A percentile compares a stretch with the other conserved stretches of the same genome.
These are phyloP conservation scores for Tagetes patula DNA, from an alignment of 129 eudicot genomes.

Conservation along the genomic window DNA sequence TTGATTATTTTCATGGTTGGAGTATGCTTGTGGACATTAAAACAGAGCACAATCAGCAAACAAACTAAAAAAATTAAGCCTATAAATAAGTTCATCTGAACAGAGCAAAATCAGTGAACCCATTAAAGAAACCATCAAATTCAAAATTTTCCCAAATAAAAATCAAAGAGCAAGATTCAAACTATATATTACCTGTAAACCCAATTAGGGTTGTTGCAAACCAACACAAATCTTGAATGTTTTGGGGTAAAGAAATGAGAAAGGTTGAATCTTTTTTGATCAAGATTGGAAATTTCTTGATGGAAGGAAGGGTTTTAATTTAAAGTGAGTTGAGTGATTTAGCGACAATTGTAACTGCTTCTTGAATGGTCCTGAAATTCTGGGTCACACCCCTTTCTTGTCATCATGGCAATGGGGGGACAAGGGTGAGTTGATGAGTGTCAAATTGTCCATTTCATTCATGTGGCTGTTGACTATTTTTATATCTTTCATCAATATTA, in stretches of 20 bases:
- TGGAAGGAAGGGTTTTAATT: no score
- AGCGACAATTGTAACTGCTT: constrained; percentile 22
- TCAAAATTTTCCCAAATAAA: constrained; percentile 8
- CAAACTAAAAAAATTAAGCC: constrained; percentile 14
- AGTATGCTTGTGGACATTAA: constrained; percentile 13
- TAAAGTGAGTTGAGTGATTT: no score
- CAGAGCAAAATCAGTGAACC: constrained; percentile 7
- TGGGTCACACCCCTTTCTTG: constrained; percentile 35
- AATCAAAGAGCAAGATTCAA: background rate
- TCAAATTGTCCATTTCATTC: constrained; percentile 27
- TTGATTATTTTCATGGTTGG: constrained; percentile 3
- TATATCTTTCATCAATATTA: background rate
- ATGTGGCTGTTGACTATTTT: constrained; percentile 23
- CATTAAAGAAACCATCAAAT: constrained; percentile 21
- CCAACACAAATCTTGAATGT: constrained; percentile 12
- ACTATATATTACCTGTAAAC: constrained; percentile 15
- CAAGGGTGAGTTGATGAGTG: constrained; percentile 12
- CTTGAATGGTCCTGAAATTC: constrained; percentile 32
- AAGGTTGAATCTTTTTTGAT: constrained; percentile 8
- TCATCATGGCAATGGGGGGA: constrained; percentile 28
- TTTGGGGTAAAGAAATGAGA: constrained; percentile 1
- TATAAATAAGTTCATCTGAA: background rate
- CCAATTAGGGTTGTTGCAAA: background rate
- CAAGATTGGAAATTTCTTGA: background rate
- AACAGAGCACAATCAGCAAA: constrained; percentile 22